Base-by-base conservation (phyloP, 345 rosid genomes). In the Citrus sp. region DNA sequence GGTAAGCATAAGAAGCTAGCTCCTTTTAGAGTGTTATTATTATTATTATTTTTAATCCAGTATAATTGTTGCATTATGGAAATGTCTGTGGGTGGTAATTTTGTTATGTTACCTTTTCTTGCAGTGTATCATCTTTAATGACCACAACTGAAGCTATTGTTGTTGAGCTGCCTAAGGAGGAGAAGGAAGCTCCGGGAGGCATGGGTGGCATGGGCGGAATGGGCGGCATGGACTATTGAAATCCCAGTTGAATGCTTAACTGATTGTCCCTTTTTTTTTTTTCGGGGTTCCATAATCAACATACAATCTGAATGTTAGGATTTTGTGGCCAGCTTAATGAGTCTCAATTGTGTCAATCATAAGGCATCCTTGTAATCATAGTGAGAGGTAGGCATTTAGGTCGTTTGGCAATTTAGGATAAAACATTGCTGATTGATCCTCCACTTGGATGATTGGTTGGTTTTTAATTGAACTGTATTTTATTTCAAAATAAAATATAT, bases 141-240 rank as follows among this genome's bases (percentile, higher is more conserved):
- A 94, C 98, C 5, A 95, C 99, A 1, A 95, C 97, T 2, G 99
- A 95, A 82, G 98, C 99, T 12, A 85, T 94, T 40, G 93, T 92
- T 65, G 85, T 85, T 24, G 99, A 95, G 76, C 94, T 92, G 70
- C 95, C 99, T 7, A 88, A 89, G 85, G 97, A 95, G 9, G 97
- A 92, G 75, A 89, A 83, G 79, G 93, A 87, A 28, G 88, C 84
- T 32, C 83, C 93, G 10, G 51, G 16, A 3, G 92, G 89, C 22
- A 89, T 89, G 87, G 89, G 90, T 1, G 90, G 92, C 58, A 54
- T 54, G 58, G 58, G 58, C 35, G 98, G 95, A 38, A 95, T 95
- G 98, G 90, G 91, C 1, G 98, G 93, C 83, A 94, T 94, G 97
- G 98, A 88, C 75, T 95, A 90, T 81, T 93, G 85, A 88, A 79